phyloP scores from a whole-genome alignment of 2,329 filamentous ascomycete species.

The Stagonosporopsis chrysanthemi region DNA sequence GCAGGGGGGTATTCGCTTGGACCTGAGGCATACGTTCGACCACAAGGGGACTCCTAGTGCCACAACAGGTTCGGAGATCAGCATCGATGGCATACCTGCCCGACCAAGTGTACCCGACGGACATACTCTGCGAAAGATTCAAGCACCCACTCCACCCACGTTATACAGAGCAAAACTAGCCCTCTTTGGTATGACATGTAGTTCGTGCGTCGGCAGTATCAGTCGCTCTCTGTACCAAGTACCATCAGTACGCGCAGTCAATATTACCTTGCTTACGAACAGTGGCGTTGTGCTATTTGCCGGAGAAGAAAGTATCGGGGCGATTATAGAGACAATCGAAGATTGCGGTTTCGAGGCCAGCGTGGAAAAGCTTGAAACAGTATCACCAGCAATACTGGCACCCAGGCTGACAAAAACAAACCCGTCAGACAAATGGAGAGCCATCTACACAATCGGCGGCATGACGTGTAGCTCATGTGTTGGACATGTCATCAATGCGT shows the following conservation, averaged over 20 bases:
- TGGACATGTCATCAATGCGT: constrained; percentile 56
- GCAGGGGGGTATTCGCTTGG: constrained; percentile 33
- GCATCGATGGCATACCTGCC: constrained; percentile 25
- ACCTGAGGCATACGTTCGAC: constrained; percentile 5
- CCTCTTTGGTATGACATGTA: constrained; percentile 68
- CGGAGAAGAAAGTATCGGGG: constrained; percentile 52
- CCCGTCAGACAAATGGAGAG: constrained; percentile 43
- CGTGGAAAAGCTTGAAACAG: constrained; percentile 44
- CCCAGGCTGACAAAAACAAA: constrained; percentile 3
- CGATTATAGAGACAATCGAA: constrained; percentile 61
- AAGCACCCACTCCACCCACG: constrained; percentile 4
- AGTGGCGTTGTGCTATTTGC: constrained; percentile 60
- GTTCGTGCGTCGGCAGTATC: constrained; percentile 62
- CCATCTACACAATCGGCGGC: constrained; percentile 61
- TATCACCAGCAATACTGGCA: constrained; percentile 3
- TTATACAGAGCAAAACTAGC: constrained; percentile 53
- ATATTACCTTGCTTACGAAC: constrained; percentile 62
- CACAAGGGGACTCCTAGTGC: constrained; percentile 27
- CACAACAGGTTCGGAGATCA: constrained; percentile 19
- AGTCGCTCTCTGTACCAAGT: constrained; percentile 58
- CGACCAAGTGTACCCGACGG: constrained; percentile 20
- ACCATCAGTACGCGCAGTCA: constrained; percentile 56
- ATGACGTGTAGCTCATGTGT: constrained; percentile 68
- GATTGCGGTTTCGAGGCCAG: constrained; percentile 55
- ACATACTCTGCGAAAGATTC: constrained; percentile 30